Base-by-base conservation (phyloP, 1,284 basidiomycete species). In the Sporisorium graminicola region DNA sequence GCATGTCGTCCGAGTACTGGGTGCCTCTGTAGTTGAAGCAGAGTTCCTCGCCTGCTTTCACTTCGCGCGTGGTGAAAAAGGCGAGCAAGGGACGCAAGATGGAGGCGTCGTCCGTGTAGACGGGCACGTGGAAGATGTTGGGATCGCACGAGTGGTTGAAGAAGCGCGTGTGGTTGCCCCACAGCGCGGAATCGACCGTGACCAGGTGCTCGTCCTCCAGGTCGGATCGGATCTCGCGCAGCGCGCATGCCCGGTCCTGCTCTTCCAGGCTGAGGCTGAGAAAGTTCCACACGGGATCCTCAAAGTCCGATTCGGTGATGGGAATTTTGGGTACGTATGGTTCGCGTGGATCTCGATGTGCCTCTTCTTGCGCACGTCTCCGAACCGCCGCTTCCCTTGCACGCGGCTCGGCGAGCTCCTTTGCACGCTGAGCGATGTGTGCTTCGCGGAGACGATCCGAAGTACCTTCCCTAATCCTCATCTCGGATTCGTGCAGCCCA, bases 91-190 rank as follows among this genome's bases (percentile, higher is more conserved):
- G 90, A 79, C 90, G 50, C 57, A 64, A 56, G 58, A 91, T 85
- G 80, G 90, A 87, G 50, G 89, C 86, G 70, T 91, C 90, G 67
- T 92, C 90, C 74, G 91, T 90, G 70, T 93, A 92, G 35, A 90
- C 91, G 1, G 92, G 88, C n/a, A 89, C 88, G 13, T 94, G 89
- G 5, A 85, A 85, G 70, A 92, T 90, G 83, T 96, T 97, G 0
- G 94, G 94, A 70, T 93, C 91, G 82, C 94, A 96, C 18, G 92
- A 94, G 81, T 96, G 94, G 51, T 78, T 80, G 61, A 80, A 76
- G 50, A 76, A 82, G 9, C 81, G 62, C 9, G 79, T 74, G 20
- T 77, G 54, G 64, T 82, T 82, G 49, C 80, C 81, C 55, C 65
- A 77, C 0, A 81, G 68, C 1, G 66, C 70, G 18, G 74, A 74